phyloP scores from a whole-genome alignment of 2,329 filamentous ascomycete species.

The Venturia pyrina region DNA sequence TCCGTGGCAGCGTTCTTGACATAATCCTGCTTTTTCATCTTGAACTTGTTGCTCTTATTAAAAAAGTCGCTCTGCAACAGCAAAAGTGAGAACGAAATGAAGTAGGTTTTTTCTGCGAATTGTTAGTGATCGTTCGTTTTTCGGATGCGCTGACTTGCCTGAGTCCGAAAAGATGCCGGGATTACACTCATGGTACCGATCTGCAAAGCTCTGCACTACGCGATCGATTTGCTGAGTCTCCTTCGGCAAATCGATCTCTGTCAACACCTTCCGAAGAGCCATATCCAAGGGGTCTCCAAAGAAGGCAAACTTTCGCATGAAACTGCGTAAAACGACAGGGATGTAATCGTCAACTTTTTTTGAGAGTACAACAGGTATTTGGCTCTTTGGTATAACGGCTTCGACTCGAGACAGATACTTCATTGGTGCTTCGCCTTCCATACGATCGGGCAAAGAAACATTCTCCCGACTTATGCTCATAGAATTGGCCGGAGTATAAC shows the following conservation, averaged over 20 bases:
- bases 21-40: slow-evolving; percentile 95
- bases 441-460: slow-evolving; percentile 60
- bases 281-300: slow-evolving; percentile 98
- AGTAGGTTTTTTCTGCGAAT: slow-evolving; percentile 76
- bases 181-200: slow-evolving; percentile 96
- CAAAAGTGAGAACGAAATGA: slow-evolving; percentile 91
- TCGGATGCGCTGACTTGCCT: slow-evolving; percentile 29
- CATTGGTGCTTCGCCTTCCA: slow-evolving; percentile 81
- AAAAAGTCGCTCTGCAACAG: slow-evolving; percentile 98
- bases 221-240: slow-evolving; percentile 98
- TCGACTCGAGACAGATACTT: slow-evolving; percentile 81
- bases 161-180: slow-evolving; percentile 85
- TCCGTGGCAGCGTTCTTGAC: slow-evolving; percentile 89
- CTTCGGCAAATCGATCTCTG: slow-evolving; percentile 92
- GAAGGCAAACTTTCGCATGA: slow-evolving; percentile 90
- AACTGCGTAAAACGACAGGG: slow-evolving; percentile 75
- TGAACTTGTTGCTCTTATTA: slow-evolving; percentile 99
- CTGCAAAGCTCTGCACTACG: slow-evolving; percentile 86
- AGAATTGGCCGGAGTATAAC: slow-evolving; percentile 63
- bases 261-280: slow-evolving; percentile 87
- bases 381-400: slow-evolving; percentile 65
- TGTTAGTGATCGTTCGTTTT: slow-evolving; percentile 13
- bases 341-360: slow-evolving; percentile 81
- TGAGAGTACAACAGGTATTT: slow-evolving; percentile 75
- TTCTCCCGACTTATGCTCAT: slow-evolving; percentile 66